Percentiles rank a stretch among this genome's conserved stretches.
phyloP scores from a whole-genome alignment of 495 filamentous ascomycete species.

The Xanthoparmelia taractica region DNA sequence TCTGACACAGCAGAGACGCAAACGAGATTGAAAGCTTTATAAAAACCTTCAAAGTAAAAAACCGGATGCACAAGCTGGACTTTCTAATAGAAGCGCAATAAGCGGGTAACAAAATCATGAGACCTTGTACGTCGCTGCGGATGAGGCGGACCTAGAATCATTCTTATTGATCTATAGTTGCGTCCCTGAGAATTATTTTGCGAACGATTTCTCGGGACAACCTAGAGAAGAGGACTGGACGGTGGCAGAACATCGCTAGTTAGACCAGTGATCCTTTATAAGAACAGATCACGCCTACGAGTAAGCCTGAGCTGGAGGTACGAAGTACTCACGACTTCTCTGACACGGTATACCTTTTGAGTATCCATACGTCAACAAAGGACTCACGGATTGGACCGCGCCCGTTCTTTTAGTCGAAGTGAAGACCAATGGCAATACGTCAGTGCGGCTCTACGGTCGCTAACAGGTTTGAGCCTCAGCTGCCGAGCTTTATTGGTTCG shows the following conservation, averaged over 20 bases:
- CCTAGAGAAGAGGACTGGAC: neutral
- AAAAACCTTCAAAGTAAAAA: neutral
- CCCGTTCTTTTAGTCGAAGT: neutral
- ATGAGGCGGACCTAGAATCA: neutral
- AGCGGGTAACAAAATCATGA: neutral
- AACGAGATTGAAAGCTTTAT: neutral
- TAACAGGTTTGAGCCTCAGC: neutral
- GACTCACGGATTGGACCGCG: neutral
- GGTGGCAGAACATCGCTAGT: neutral
- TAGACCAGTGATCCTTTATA: no score
- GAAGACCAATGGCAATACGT: neutral
- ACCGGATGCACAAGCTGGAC: neutral
- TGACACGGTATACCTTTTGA: no score
- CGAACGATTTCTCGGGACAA: neutral
- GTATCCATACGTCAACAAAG: no score
- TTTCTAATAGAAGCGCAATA: neutral
- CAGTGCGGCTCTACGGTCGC: neutral
- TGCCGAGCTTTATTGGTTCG: neutral
- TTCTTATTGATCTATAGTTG: neutral
- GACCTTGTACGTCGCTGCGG: neutral
- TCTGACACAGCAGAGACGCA: neutral
- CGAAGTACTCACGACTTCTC: no score
- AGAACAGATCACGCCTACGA: no score
- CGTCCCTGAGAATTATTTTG: neutral
- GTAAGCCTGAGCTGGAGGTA: no score